phyloP scores from a whole-genome alignment of 2,329 filamentous ascomycete genomes.

The Keithomyces neogunnii region DNA sequence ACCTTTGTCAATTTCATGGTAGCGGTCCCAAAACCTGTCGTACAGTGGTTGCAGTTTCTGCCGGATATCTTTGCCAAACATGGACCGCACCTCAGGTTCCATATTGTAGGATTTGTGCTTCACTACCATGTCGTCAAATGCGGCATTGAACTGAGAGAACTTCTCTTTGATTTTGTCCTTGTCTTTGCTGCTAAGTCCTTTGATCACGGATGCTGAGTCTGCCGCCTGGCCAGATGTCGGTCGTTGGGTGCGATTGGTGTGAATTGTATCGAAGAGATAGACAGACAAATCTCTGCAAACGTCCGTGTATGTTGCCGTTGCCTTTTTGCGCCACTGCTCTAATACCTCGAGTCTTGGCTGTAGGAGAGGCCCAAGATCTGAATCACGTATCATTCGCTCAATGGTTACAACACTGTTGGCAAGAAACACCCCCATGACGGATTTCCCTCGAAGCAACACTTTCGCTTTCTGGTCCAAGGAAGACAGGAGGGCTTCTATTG shows the following conservation, averaged over 20 bases:
- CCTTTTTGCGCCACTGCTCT: constrained; percentile 82
- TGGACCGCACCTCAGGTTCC: constrained; percentile 80
- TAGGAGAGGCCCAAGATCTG: constrained; percentile 68
- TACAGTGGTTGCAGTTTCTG: constrained; percentile 91
- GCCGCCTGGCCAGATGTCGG: constrained; percentile 61
- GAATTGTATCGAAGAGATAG: constrained; percentile 81
- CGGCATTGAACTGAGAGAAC: constrained; percentile 82
- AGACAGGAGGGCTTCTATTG: constrained; percentile 70
- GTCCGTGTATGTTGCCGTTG: constrained; percentile 71
- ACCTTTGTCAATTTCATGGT: constrained; percentile 95
- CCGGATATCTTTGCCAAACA: constrained; percentile 77
- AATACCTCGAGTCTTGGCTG: constrained; percentile 57
- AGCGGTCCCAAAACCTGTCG: constrained; percentile 90
- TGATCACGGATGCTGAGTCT: constrained; percentile 78
- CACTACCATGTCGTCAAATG: constrained; percentile 80
- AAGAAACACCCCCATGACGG: constrained; percentile 77
- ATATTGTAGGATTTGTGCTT: constrained; percentile 79
- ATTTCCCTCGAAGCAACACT: constrained; percentile 65
- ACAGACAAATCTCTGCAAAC: constrained; percentile 82
- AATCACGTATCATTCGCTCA: constrained; percentile 74
- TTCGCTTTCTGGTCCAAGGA: constrained; percentile 69
- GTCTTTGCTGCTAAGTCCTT: constrained; percentile 77
- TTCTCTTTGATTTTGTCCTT: constrained; percentile 96
- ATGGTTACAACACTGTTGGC: constrained; percentile 81
- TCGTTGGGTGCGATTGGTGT: constrained; percentile 69